Conservation (phyloP, 768 basidiomycete genomes). For the Leccinum longicurvipes region DNA sequence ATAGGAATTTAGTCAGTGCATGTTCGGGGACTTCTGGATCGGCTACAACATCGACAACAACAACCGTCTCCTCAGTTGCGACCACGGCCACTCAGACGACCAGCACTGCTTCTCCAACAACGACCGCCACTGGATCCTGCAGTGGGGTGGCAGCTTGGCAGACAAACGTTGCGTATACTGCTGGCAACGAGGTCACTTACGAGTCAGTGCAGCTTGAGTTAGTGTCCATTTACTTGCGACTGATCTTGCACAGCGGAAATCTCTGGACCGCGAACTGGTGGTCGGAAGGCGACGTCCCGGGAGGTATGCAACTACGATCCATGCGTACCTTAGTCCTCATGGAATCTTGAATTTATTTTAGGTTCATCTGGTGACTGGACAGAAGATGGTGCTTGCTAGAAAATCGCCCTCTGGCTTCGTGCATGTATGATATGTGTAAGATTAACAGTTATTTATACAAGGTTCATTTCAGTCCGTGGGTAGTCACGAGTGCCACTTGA, state of each 20-base stretch:
- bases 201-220: constrained; percentile 35
- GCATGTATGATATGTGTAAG: neutral
- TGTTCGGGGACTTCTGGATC: constrained; percentile 13
- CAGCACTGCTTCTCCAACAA: constrained; percentile 12
- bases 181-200: constrained; percentile 49
- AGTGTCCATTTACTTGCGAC: neutral
- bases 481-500: neutral
- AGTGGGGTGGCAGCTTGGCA: constrained; percentile 49
- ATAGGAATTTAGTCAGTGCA: constrained; percentile 18
- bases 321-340: neutral
- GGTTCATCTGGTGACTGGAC: constrained; percentile 53
- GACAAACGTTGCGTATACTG: constrained; percentile 45
- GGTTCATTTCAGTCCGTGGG: neutral
- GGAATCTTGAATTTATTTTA: constrained; percentile 16
- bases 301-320: constrained; percentile 25
- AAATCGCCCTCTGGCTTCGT: neutral
- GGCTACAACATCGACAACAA: neutral
- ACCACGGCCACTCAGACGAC: constrained; percentile 9
- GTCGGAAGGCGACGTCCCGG: constrained; percentile 54
- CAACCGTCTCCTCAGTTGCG: constrained; percentile 18
- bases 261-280: constrained; percentile 59
- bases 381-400: constrained; percentile 51
- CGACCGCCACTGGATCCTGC: constrained; percentile 38
- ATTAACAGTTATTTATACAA: neutral
- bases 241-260: constrained; percentile 16